Base-by-base conservation (phyloP, 2,329 filamentous ascomycete genomes). In the Trichoderma hamatum region DNA sequence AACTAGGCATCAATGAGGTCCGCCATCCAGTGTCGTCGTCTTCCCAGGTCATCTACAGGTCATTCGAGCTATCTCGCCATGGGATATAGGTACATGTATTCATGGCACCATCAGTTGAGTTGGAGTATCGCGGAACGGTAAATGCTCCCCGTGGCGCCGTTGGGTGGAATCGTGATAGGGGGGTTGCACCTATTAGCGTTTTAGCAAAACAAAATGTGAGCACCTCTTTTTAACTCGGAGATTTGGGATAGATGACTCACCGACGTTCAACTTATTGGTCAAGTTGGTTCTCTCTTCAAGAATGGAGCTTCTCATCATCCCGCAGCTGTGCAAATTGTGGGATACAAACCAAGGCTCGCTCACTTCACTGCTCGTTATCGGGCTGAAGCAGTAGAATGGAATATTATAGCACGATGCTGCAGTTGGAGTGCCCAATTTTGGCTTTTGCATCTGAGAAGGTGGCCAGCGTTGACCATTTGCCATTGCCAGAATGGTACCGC, bases 81-180 rank as follows among this genome's bases (percentile, higher is more conserved):
- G 51, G 59, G 1, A 62, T 51, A 24, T 62, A 62, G 11, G 59
- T 62, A 24, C 51, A 62, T 5, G 59, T 62, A 13, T 62, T 62
- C 59, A 62, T 61, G 19, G 36, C 28, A 6, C 19, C 26, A 3
- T 62, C 13, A 5, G n/a, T 5, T 10, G 10, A 10, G 13, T 62
- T 30, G 1, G 59, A 24, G 1, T 32, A 13, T 49, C 36, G 59
- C 0, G 59, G 59, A 16, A 61, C 39, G 19, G 59, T 32, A 4
- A 61, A 61, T 1, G 59, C 59, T 16, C 59, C 36, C 36, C 36
- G 34, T 61, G 6, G 59, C 11, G 6, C 11, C 11, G 16, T 49
- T 46, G 1, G 39, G 19, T 21, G 59, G 59, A 30, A 61, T 16
- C 16, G 39, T 14, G 24, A 61, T 49, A 6, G 39, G 16, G 5